Evolutionary conservation across 805 yeast genomes (phyloP).

Genomic region (Candida tammaniensis): DNA sequence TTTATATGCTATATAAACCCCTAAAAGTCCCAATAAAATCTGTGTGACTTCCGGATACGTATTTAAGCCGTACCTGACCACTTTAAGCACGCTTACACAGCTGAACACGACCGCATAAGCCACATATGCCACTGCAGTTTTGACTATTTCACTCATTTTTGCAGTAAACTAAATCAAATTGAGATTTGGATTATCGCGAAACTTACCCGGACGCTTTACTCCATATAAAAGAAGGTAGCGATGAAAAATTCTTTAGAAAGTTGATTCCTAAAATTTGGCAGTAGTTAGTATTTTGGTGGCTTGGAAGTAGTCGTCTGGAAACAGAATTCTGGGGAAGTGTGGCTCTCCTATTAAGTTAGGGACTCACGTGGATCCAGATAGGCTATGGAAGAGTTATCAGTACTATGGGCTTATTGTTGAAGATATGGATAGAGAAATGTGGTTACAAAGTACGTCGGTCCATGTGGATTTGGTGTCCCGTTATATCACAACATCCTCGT

Average conservation of each 20-base stretch:
- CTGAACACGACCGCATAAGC: too few species aligned
- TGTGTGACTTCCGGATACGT: slow-evolving; percentile 20
- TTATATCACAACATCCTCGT: slow-evolving; percentile 14
- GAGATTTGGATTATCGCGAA: neutral
- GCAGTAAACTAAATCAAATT: neutral
- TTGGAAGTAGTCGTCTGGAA: neutral
- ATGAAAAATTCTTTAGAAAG: slow-evolving; percentile 12
- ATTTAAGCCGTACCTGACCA: slow-evolving; percentile 11
- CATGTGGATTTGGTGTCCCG: slow-evolving; percentile 16
- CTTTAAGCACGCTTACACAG: too few species aligned
- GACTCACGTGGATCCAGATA: slow-evolving; percentile 8
- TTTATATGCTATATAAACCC: slow-evolving; percentile 19
- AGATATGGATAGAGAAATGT: slow-evolving; percentile 16
- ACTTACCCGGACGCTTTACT: slow-evolving; percentile 6
- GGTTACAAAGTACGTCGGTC: slow-evolving; percentile 16
- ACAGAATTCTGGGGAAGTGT: slow-evolving; percentile 5
- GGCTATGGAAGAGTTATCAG: neutral
- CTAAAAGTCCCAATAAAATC: slow-evolving; percentile 12
- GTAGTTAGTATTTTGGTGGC: neutral
- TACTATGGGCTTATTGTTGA: slow-evolving; percentile 11
- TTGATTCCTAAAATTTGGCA: slow-evolving; percentile 17
- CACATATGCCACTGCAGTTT: slow-evolving; percentile 6
- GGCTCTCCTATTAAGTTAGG: slow-evolving; percentile 18
- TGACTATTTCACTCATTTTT: slow-evolving; percentile 5
- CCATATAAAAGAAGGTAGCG: neutral